phyloP scores from a whole-genome alignment of 2,329 filamentous ascomycete genomes.

The Pseudogymnoascus sp. region DNA sequence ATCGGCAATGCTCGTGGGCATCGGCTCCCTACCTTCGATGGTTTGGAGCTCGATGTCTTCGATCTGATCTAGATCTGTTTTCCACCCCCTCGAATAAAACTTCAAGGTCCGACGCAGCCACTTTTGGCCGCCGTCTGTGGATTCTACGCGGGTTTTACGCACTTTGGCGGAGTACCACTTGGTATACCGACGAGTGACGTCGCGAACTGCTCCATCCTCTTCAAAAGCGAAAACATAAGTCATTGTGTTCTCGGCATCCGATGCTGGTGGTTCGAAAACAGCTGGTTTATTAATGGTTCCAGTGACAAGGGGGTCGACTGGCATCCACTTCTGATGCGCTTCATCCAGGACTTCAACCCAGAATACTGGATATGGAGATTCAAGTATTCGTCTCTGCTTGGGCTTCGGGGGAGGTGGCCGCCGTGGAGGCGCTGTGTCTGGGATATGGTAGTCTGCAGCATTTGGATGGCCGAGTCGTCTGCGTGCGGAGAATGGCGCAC shows the following conservation, averaged over 20 bases:
- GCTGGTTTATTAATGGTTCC: slow-evolving; percentile 67
- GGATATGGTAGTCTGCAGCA: slow-evolving; percentile 47
- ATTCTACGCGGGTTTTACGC: slow-evolving; percentile 69
- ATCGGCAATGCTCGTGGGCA: slow-evolving; percentile 79
- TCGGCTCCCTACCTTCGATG: slow-evolving; percentile 67
- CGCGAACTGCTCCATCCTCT: slow-evolving; percentile 66
- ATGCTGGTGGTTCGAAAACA: slow-evolving; percentile 74
- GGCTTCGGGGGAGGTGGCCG: slow-evolving; percentile 29
- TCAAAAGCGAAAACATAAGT: slow-evolving; percentile 83
- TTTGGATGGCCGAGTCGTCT: slow-evolving; percentile 28
- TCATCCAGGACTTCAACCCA: slow-evolving; percentile 91
- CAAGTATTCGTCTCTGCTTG: slow-evolving; percentile 44
- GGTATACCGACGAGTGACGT: slow-evolving; percentile 82
- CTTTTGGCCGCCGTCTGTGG: slow-evolving; percentile 39
- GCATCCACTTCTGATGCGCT: slow-evolving; percentile 84
- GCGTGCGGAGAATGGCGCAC: slow-evolving; percentile 19
- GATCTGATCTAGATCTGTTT: slow-evolving; percentile 68
- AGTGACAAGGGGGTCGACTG: slow-evolving; percentile 79
- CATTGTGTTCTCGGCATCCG: slow-evolving; percentile 68
- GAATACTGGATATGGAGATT: slow-evolving; percentile 76
- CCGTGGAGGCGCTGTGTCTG: slow-evolving; percentile 31
- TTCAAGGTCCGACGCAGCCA: slow-evolving; percentile 51
- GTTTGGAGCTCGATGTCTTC: slow-evolving; percentile 71
- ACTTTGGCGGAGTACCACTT: slow-evolving; percentile 91
- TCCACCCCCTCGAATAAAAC: slow-evolving; percentile 37